Evolutionary conservation across 257 asterid genomes (phyloP).

Genomic region (Solanum medicagineum): DNA sequence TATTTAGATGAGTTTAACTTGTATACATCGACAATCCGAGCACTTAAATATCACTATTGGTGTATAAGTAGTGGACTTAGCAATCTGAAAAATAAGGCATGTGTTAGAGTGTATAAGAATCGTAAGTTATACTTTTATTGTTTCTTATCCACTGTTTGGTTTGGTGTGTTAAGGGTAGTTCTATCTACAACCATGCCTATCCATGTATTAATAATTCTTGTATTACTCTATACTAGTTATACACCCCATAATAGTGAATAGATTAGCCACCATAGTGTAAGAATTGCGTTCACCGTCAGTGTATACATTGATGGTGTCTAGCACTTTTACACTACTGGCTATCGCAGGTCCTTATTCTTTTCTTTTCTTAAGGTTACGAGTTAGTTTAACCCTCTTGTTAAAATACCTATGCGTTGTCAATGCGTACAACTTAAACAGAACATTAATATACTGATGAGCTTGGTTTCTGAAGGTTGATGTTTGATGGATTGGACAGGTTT

Average conservation of each 20-base stretch:
- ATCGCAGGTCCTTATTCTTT: neutral
- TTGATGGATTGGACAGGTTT: conserved; percentile 37
- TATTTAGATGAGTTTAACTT: neutral
- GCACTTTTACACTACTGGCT: neutral
- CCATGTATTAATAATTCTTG: neutral
- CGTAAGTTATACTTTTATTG: neutral
- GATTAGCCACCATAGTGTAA: neutral
- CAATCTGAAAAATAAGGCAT: neutral
- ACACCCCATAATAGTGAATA: neutral
- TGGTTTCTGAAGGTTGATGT: neutral
- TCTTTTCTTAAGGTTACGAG: neutral
- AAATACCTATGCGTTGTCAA: neutral
- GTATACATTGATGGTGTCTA: neutral
- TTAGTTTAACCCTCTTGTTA: neutral
- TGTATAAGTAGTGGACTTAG: neutral
- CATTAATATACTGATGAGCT: neutral
- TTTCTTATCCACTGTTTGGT: neutral
- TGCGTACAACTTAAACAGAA: neutral
- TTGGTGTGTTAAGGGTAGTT: neutral
- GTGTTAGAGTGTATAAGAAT: neutral
- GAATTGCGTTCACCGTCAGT: neutral
- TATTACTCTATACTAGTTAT: neutral
- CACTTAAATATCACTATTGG: neutral
- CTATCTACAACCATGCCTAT: neutral
- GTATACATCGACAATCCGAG: neutral